Percentiles rank a stretch among this genome's conserved stretches.
These are phyloP conservation scores for Cladophialophora chaetospira DNA, from an alignment of 2,329 filamentous ascomycete species.

Conservation along the genomic window DNA sequence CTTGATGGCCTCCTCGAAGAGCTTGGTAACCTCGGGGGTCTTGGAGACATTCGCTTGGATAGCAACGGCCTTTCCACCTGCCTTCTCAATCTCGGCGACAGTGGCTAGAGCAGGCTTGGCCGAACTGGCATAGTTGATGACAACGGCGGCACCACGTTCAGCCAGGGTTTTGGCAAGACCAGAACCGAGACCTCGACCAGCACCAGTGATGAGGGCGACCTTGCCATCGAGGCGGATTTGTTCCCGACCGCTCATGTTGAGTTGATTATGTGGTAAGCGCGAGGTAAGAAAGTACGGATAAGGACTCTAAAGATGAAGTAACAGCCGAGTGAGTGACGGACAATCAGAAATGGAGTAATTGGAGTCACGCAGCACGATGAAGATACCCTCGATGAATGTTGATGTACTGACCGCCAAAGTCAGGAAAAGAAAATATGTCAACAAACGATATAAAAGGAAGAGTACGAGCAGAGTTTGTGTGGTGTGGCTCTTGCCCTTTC, in stretches of 20 bases:
- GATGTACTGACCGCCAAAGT: conserved; percentile 11
- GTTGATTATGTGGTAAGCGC: not conserved
- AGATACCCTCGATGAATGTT: not conserved
- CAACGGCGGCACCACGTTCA: conserved; percentile 37
- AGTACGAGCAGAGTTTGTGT: conserved; percentile 5
- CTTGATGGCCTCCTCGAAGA: conserved; percentile 46
- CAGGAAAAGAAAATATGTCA: conserved; percentile 5
- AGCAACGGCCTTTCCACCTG: conserved; percentile 44
- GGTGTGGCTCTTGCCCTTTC: conserved; percentile 1
- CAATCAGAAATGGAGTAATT: not conserved
- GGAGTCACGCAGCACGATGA: conserved; percentile 2
- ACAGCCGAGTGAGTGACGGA: conserved; percentile 12
- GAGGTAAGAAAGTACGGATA: not conserved
- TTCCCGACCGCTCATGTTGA: conserved; percentile 22
- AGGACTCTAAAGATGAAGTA: not conserved
- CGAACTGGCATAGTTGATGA: conserved; percentile 50
- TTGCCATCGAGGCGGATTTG: conserved; percentile 38
- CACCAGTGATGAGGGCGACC: conserved; percentile 44
- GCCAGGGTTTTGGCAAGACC: conserved; percentile 41
- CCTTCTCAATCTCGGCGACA: conserved; percentile 34
- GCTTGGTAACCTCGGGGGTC: conserved; percentile 48
- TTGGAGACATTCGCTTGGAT: conserved; percentile 51
- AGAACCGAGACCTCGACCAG: conserved; percentile 41
- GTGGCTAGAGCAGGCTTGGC: conserved; percentile 42
- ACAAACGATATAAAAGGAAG: not conserved